These are phyloP conservation scores for Conoideocrella luteorostrata DNA, from an alignment of 2,329 filamentous ascomycete species.

Conservation along the genomic window DNA sequence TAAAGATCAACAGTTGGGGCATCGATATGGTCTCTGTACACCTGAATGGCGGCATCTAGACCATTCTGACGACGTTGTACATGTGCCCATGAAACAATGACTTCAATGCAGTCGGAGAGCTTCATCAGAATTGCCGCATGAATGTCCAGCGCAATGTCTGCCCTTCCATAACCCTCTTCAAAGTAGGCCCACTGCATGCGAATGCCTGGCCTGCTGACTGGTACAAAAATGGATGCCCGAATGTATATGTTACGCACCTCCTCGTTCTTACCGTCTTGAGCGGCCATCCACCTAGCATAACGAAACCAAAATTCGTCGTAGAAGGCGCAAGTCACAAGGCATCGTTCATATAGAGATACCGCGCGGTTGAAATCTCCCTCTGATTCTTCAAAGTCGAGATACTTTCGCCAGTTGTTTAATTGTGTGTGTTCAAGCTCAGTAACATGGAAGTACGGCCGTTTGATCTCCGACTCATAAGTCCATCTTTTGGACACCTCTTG, in stretches of 20 bases:
- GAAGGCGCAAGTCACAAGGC: constrained; percentile 83
- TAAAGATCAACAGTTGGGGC: constrained; percentile 64
- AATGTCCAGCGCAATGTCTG: constrained; percentile 76
- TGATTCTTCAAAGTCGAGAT: constrained; percentile 88
- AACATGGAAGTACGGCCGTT: constrained; percentile 94
- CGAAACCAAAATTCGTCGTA: constrained; percentile 98
- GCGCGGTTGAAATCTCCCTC: constrained; percentile 71
- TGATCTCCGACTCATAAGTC: constrained; percentile 92
- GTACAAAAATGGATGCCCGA: constrained; percentile 81
- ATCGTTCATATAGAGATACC: constrained; percentile 87
- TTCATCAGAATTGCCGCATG: constrained; percentile 71
- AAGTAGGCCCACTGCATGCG: constrained; percentile 91
- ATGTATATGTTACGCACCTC: constrained; percentile 90
- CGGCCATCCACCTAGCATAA: constrained; percentile 91
- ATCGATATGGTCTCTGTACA: constrained; percentile 77
- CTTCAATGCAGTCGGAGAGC: constrained; percentile 78
- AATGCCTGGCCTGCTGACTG: constrained; percentile 76
- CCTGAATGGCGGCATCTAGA: constrained; percentile 74
- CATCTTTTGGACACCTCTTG: constrained; percentile 86
- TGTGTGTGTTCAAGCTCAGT: constrained; percentile 84
- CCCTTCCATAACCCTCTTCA: constrained; percentile 75
- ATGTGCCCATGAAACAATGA: constrained; percentile 82
- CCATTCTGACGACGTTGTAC: constrained; percentile 77
- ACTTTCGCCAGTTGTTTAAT: constrained; percentile 87
- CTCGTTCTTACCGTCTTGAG: constrained; percentile 73